Percentiles rank a stretch among this genome's conserved stretches.
These are phyloP conservation scores for Macrotyloma uniflorum DNA, from an alignment of 306 rosid genomes.

Conservation along the genomic window DNA sequence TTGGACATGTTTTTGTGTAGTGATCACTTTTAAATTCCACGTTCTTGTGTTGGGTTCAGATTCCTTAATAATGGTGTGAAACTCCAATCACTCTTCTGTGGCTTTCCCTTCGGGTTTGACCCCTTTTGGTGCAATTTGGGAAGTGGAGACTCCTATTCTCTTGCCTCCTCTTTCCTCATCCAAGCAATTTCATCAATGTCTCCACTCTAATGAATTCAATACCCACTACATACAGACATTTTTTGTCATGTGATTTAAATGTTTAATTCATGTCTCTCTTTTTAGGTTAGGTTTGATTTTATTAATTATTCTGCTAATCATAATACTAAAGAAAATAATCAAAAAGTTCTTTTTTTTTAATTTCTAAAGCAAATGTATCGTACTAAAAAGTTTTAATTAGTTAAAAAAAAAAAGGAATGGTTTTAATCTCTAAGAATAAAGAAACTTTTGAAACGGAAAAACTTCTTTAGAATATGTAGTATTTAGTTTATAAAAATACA, in stretches of 20 bases:
- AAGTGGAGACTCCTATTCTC: constrained; percentile 15
- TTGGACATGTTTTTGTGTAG: background rate
- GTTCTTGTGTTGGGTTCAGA: background rate
- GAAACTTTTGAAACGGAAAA: too few species aligned
- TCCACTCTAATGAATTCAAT: background rate
- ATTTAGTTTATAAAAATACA: too few species aligned
- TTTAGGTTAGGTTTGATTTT: background rate
- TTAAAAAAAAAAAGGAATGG: too few species aligned
- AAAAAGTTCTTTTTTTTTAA: too few species aligned
- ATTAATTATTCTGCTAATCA: background rate
- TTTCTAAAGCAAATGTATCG: too few species aligned
- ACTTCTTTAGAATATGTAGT: too few species aligned
- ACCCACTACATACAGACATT: too few species aligned
- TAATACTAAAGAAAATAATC: too few species aligned
- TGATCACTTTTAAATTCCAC: background rate
- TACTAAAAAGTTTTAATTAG: too few species aligned
- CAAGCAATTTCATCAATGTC: background rate
- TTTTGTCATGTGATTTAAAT: background rate
- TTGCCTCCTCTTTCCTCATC: background rate
- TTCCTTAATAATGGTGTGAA: background rate
- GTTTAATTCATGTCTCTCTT: background rate
- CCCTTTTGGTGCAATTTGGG: background rate
- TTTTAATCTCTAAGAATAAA: too few species aligned
- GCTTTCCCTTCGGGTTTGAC: background rate
- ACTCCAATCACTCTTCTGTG: background rate